phyloP scores from a whole-genome alignment of 1,284 basidiomycete species.

The Austroboletus novae-zelandiae region DNA sequence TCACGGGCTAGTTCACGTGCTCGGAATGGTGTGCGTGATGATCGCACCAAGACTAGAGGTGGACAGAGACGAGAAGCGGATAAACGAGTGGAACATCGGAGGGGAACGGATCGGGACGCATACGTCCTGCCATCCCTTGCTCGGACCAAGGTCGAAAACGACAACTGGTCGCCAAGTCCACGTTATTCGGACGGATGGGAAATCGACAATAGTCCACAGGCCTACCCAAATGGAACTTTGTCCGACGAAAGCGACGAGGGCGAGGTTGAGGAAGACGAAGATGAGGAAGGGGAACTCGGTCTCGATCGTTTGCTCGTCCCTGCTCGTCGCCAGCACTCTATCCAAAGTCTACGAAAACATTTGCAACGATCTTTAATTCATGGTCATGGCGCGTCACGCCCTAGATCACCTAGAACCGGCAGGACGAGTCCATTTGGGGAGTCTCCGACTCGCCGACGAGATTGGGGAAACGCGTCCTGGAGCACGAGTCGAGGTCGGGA shows the following conservation, averaged over 20 bases:
- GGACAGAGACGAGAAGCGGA: slow-evolving; percentile 11
- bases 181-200: slow-evolving; percentile 26
- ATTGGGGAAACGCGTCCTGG: slow-evolving; percentile 28
- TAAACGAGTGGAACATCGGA: slow-evolving; percentile 7
- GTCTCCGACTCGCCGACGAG: slow-evolving; percentile 3
- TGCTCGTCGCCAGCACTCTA: slow-evolving; percentile 67
- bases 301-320: slow-evolving; percentile 67
- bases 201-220: slow-evolving; percentile 18
- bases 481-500: slow-evolving; percentile 15
- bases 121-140: slow-evolving; percentile 41
- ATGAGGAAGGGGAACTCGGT: slow-evolving; percentile 63
- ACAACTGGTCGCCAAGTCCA: slow-evolving; percentile 33
- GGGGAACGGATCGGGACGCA: slow-evolving; percentile 22
- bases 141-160: slow-evolving; percentile 40
- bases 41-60: slow-evolving; percentile 3
- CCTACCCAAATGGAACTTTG: slow-evolving; percentile 18
- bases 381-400: slow-evolving; percentile 4
- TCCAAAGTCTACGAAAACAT: slow-evolving; percentile 61
- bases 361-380: slow-evolving; percentile 34
- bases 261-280: no score
- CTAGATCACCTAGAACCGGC: slow-evolving; percentile 18
- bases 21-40: slow-evolving; percentile 25
- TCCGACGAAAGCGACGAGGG: slow-evolving; percentile 26
- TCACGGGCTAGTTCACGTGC: slow-evolving; percentile 44
- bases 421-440: slow-evolving; percentile 18